A percentile compares a stretch with the other conserved stretches of the same genome.
Conservation (phyloP, 2,329 filamentous ascomycete genomes). For the Davidsoniella australis region DNA sequence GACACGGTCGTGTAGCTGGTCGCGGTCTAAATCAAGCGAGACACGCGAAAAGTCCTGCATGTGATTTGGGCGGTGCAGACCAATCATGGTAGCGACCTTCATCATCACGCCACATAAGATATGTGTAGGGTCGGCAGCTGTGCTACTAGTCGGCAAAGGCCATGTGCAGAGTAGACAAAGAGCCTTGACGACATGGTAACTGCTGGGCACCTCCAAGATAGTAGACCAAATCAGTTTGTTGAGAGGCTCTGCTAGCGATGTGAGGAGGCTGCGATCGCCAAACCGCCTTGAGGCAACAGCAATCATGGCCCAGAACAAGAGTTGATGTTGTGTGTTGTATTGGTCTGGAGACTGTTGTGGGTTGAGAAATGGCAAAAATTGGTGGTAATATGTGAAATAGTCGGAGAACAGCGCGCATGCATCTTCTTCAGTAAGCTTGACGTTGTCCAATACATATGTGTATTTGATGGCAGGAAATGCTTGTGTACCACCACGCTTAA, state of each 20-base stretch:
- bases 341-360: conserved; percentile 48
- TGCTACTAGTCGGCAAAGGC: conserved; percentile 69
- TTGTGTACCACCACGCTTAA: conserved; percentile 48
- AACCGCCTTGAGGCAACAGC: conserved; percentile 60
- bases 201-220: conserved; percentile 59
- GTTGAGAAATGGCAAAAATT: conserved; percentile 60
- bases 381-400: conserved; percentile 62
- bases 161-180: conserved; percentile 65
- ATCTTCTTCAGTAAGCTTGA: conserved; percentile 46
- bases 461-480: conserved; percentile 29
- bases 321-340: conserved; percentile 59
- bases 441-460: conserved; percentile 39
- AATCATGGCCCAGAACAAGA: conserved; percentile 76
- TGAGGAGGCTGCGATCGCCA: conserved; percentile 45
- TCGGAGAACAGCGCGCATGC: conserved; percentile 51
- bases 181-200: conserved; percentile 66
- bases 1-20: conserved; percentile 62
- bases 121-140: conserved; percentile 64
- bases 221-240: conserved; percentile 62
- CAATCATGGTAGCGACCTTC: conserved; percentile 71
- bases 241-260: conserved; percentile 48
- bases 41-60: conserved; percentile 70
- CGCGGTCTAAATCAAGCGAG: conserved; percentile 56
- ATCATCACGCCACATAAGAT: conserved; percentile 73
- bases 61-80: conserved; percentile 63